Percentiles rank a stretch among this genome's conserved stretches.
These are phyloP conservation scores for Umbilicaria muhlenbergii DNA, from an alignment of 495 filamentous ascomycete genomes.

Conservation along the genomic window DNA sequence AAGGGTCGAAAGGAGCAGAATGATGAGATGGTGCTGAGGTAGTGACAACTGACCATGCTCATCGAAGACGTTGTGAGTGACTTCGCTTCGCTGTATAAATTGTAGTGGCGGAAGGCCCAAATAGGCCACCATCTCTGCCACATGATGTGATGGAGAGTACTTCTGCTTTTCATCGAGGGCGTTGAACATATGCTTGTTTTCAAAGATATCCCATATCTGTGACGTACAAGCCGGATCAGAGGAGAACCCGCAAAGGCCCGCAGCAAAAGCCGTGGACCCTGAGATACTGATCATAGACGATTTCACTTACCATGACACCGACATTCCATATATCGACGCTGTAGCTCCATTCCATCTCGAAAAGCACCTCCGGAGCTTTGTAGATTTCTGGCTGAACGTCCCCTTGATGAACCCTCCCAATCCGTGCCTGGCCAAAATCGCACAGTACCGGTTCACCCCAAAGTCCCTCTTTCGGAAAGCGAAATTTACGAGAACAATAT, in stretches of 20 bases:
- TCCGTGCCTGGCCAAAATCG: constrained; percentile 21
- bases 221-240: background rate
- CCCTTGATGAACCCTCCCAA: constrained; percentile 13
- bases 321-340: constrained; percentile 30
- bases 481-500: constrained; percentile 14
- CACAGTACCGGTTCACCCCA: constrained; percentile 12
- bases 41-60: constrained; percentile 12
- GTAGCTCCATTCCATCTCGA: constrained; percentile 28
- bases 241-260: background rate
- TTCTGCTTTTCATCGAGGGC: constrained; percentile 8
- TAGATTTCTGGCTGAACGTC: constrained; percentile 28
- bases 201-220: constrained; percentile 20
- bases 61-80: constrained; percentile 18
- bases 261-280: background rate
- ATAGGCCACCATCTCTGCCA: constrained; percentile 21
- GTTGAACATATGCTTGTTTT: constrained; percentile 16
- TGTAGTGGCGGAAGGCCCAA: constrained; percentile 19
- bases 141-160: constrained; percentile 11
- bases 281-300: background rate
- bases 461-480: constrained; percentile 6
- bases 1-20: too few relatives aligned
- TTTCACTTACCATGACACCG: constrained; percentile 27
- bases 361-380: constrained; percentile 29
- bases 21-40: too few relatives aligned
- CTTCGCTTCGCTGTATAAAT: constrained; percentile 15